phyloP scores from a whole-genome alignment of 352 stramenopile species.

The Pythium guiyangense region DNA sequence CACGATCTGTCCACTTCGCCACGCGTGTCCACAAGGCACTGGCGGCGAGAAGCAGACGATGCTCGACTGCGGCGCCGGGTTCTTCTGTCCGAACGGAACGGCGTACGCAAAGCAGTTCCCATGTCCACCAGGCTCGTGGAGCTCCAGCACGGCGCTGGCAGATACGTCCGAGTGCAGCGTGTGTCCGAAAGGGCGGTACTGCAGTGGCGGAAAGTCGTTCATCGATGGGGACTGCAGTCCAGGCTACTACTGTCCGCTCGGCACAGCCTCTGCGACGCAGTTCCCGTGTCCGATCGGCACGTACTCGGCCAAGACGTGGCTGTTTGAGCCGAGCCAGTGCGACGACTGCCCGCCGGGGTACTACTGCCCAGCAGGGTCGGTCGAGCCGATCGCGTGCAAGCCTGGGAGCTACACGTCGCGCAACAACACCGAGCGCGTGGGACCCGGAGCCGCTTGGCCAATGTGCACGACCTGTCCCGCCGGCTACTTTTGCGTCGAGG shows the following conservation, averaged over 20 bases:
- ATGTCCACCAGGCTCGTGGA: constrained; percentile 87
- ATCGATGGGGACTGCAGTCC: constrained; percentile 68
- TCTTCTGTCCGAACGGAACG: constrained; percentile 83
- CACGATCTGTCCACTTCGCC: constrained; percentile 65
- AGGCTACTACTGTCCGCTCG: constrained; percentile 88
- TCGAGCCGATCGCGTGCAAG: constrained; percentile 61
- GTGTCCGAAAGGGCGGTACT: constrained; percentile 86
- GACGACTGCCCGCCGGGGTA: constrained; percentile 72
- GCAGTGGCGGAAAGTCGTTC: constrained; percentile 67
- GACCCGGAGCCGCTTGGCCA: constrained; percentile 47
- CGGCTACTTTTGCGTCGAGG: constrained; percentile 81
- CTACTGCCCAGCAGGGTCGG: constrained; percentile 67
- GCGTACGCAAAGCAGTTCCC: constrained; percentile 62
- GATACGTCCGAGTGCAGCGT: constrained; percentile 63
- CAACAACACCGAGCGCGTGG: constrained; percentile 69
- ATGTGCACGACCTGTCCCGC: constrained; percentile 70
- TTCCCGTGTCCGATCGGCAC: constrained; percentile 85
- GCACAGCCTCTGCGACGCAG: constrained; percentile 51
- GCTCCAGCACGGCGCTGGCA: constrained; percentile 59
- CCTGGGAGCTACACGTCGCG: constrained; percentile 65
- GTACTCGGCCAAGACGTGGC: constrained; percentile 67
- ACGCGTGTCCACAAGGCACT: constrained; percentile 71
- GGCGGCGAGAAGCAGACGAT: constrained; percentile 65
- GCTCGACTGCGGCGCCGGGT: constrained; percentile 61
- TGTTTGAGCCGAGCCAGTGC: constrained; percentile 74